Evolutionary conservation across 345 rosid genomes (phyloP).

Genomic region (Populus euphratica): DNA sequence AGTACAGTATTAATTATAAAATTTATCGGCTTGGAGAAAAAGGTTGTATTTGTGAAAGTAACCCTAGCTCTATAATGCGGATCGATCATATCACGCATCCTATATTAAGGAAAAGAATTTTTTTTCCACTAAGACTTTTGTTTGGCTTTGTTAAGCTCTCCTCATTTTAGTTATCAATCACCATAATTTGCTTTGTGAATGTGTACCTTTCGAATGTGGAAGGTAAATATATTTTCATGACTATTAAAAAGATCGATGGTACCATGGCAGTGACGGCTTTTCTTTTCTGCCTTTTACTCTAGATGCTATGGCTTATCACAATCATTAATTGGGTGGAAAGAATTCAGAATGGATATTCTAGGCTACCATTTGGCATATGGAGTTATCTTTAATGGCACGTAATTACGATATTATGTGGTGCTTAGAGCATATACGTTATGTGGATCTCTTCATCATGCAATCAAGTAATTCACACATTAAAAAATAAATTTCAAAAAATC

Average conservation of each 20-base stretch:
- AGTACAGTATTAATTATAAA: neutral
- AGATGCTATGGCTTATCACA: too few relatives aligned
- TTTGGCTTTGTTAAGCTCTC: conserved; percentile 18
- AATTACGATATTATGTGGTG: neutral
- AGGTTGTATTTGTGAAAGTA: conserved; percentile 14
- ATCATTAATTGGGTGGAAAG: neutral
- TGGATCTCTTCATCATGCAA: too few relatives aligned
- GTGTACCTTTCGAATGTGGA: conserved; percentile 16
- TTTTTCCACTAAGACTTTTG: conserved; percentile 9
- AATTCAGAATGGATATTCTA: neutral
- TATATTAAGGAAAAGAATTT: conserved; percentile 8
- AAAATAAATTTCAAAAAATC: too few relatives aligned
- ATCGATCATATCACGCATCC: conserved; percentile 14
- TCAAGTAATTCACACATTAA: too few relatives aligned
- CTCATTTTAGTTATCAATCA: conserved; percentile 11
- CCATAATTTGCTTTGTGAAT: conserved; percentile 12
- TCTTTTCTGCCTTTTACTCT: neutral
- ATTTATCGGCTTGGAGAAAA: neutral
- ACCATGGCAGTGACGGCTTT: neutral
- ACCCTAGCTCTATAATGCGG: neutral
- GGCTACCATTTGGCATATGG: neutral
- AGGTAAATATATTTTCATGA: neutral
- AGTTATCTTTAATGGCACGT: neutral
- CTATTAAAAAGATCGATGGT: neutral
- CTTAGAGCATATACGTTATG: too few relatives aligned